phyloP scores from a whole-genome alignment of 2,329 filamentous ascomycete genomes.

The Calonectria pseudoturangicola region DNA sequence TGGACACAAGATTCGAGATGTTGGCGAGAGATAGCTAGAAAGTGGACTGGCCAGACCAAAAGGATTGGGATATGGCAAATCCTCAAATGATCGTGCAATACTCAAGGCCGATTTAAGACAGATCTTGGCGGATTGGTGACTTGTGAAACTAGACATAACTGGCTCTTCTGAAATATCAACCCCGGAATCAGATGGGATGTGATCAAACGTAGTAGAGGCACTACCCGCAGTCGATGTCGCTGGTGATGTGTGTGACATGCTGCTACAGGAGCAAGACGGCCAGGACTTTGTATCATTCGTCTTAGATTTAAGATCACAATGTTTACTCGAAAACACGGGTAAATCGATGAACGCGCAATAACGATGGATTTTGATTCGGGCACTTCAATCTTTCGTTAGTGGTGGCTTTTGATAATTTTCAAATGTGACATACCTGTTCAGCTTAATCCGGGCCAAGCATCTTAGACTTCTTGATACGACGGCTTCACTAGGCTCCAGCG shows the following conservation, averaged over 20 bases:
- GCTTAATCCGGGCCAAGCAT: slow-evolving; percentile 11
- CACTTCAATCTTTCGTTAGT: background rate
- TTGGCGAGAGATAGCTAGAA: background rate
- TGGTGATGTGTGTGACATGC: background rate
- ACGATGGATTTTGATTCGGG: slow-evolving; percentile 5
- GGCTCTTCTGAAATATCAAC: background rate
- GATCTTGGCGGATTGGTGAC: slow-evolving; percentile 10
- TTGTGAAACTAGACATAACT: background rate
- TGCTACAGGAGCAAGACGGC: background rate
- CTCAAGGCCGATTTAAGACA: slow-evolving; percentile 17
- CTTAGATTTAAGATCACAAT: slow-evolving; percentile 13
- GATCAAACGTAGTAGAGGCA: background rate
- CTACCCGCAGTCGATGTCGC: background rate
- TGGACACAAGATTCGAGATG: background rate
- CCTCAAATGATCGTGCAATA: slow-evolving; percentile 11
- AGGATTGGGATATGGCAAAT: slow-evolving; percentile 1
- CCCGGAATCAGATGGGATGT: background rate
- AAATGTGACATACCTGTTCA: background rate
- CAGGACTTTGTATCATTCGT: background rate
- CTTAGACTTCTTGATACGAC: slow-evolving; percentile 3
- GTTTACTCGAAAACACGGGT: background rate
- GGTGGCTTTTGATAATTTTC: fast-evolving
- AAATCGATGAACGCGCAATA: slow-evolving; percentile 14
- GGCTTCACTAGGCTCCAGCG: background rate
- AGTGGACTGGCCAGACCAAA: background rate